Conservation (phyloP, 2,329 filamentous ascomycete genomes). For the Clarireedia homoeocarpa region DNA sequence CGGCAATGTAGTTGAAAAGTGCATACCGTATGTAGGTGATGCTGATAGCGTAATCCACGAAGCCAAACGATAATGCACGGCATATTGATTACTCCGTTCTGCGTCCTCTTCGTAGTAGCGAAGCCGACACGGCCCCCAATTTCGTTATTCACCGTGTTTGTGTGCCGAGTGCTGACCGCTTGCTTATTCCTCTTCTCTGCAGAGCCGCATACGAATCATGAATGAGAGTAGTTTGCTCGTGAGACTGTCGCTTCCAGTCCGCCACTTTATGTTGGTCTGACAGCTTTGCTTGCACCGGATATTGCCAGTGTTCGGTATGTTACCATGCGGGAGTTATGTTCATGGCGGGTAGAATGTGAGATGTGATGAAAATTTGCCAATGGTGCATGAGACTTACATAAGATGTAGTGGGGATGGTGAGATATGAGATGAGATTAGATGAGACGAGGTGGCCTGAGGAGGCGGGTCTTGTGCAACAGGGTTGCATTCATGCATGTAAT, state of each 20-base stretch:
- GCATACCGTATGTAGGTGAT: neutral
- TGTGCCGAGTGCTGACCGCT: neutral
- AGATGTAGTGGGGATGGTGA: conserved; percentile 1
- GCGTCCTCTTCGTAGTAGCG: neutral
- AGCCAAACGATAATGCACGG: neutral
- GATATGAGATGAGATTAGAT: conserved; percentile 3
- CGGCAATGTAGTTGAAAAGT: neutral
- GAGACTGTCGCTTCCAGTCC: neutral
- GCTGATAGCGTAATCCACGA: neutral
- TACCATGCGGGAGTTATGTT: neutral
- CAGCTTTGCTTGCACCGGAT: neutral
- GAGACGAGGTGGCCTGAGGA: conserved; percentile 1
- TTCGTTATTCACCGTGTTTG: neutral
- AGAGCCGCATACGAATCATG: neutral
- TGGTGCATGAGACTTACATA: conserved; percentile 1
- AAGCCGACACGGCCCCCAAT: neutral
- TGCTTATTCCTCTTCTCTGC: neutral
- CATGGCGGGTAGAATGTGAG: neutral
- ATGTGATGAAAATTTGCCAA: neutral
- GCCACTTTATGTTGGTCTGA: neutral
- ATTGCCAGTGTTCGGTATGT: neutral
- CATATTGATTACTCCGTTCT: neutral
- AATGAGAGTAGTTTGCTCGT: neutral
- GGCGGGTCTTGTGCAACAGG: neutral
- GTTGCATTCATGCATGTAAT: neutral